phyloP scores from a whole-genome alignment of 1,284 basidiomycete species.

The Tilletiopsis washingtonensis region DNA sequence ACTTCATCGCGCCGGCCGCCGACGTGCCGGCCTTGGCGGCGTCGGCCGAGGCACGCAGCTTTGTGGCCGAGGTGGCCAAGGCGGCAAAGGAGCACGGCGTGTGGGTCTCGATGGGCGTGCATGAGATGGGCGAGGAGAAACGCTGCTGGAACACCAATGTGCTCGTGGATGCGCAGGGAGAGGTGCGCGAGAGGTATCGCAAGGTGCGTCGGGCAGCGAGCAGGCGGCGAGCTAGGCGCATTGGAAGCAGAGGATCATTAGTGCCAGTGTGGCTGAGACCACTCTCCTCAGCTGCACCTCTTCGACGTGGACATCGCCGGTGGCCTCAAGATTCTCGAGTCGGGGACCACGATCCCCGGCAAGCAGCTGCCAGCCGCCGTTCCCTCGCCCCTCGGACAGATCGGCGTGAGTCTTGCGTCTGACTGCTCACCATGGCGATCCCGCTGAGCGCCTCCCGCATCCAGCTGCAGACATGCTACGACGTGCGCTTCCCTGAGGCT shows the following conservation, averaged over 20 bases:
- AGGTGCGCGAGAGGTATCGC: constrained; percentile 48
- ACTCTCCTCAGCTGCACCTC: constrained; percentile 47
- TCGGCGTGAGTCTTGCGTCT: constrained; percentile 3
- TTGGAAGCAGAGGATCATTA: neutral
- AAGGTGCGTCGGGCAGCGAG: constrained; percentile 47
- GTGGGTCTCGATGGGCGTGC: constrained; percentile 51
- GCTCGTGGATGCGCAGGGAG: constrained; percentile 49
- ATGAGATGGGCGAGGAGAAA: constrained; percentile 37
- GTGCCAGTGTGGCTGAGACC: neutral
- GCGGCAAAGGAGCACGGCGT: constrained; percentile 48
- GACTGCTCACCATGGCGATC: too few relatives aligned
- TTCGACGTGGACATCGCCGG: constrained; percentile 50
- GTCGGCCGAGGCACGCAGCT: constrained; percentile 30
- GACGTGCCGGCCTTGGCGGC: constrained; percentile 32
- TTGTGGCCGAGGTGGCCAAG: constrained; percentile 46
- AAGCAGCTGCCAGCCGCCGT: neutral
- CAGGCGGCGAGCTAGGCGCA: neutral
- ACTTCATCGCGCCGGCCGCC: constrained; percentile 51
- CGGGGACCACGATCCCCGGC: constrained; percentile 45
- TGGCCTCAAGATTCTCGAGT: constrained; percentile 75
- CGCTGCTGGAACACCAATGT: constrained; percentile 53
- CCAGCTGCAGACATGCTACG: constrained; percentile 53
- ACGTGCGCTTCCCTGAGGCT: constrained; percentile 53
- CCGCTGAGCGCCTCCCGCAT: neutral
- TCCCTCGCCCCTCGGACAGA: constrained; percentile 1